Evolutionary conservation across 441 rosid species (phyloP).

Genomic region (Hypseocharis bilobata): DNA sequence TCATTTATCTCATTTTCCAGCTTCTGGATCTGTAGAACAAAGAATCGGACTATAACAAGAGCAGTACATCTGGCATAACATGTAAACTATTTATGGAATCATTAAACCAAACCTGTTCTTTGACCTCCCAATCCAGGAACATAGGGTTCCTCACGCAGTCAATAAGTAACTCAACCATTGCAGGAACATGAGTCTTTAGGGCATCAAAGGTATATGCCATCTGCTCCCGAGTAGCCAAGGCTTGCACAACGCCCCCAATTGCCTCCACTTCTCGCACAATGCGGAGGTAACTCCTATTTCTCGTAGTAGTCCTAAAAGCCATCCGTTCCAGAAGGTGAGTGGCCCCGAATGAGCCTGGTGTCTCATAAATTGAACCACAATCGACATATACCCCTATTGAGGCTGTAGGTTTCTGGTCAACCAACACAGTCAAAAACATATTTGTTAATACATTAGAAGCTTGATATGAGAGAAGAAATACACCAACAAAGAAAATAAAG

Average conservation of each 20-base stretch:
- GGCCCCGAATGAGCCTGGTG: conserved; percentile 61
- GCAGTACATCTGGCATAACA: neutral
- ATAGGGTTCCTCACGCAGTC: conserved; percentile 79
- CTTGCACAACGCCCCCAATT: conserved; percentile 66
- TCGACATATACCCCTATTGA: conserved; percentile 71
- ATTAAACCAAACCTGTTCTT: conserved; percentile 55
- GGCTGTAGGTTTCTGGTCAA: conserved; percentile 58
- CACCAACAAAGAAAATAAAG: neutral
- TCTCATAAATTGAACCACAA: conserved; percentile 78
- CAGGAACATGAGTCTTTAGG: conserved; percentile 72
- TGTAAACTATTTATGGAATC: neutral
- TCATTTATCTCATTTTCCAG: conserved; percentile 57
- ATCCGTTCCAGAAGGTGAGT: conserved; percentile 79
- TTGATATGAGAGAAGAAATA: neutral
- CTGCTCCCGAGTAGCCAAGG: conserved; percentile 83
- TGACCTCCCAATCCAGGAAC: conserved; percentile 87
- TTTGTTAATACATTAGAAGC: conserved; percentile 11
- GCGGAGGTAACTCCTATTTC: conserved; percentile 62
- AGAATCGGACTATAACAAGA: neutral
- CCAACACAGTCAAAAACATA: conserved; percentile 14
- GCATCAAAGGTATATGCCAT: conserved; percentile 84
- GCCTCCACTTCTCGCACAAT: conserved; percentile 87
- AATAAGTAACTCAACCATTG: conserved; percentile 78
- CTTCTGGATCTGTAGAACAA: conserved; percentile 44
- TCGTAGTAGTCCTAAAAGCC: conserved; percentile 87